Base-by-base conservation (phyloP, 495 filamentous ascomycete genomes). In the Pseudomonodictys pantanalensis region DNA sequence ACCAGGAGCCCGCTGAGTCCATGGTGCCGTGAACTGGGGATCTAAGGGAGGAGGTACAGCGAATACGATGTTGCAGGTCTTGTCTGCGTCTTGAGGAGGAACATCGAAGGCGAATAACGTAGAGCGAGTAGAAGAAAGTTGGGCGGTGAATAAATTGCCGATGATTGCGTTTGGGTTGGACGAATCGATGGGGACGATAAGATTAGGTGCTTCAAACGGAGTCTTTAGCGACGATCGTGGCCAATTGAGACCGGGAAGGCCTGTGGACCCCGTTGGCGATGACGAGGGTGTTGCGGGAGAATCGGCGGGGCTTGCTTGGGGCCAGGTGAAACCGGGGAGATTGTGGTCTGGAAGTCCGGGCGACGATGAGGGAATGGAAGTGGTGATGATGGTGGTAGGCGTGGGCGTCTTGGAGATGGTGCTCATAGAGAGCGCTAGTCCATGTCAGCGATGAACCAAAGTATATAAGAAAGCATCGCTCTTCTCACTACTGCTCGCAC, bases 61-160 rank as follows among this genome's bases (percentile, higher is more conserved):
- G 67, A 75, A 73, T 32, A 68, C 51, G 11, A 75, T 51, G 25
- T 60, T 62, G 62, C 72, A 75, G 10, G 64, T 66, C 56, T 68
- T 69, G 25, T 64, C 68, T 28, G 62, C 50, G 35, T 67, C 46
- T 3, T 48, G 48, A 11, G 55, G 9, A 0, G 68, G 68, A 24
- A 73, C 49, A 49, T 73, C 62, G 64, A 73, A 73, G 60, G 69
- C 73, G 68, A 71, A 72, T 38, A 71, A 64, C 12, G 68, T 64
- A 46, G 56, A 63, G 41, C 51, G 42, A n/a, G 38, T 61, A 5
- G 65, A 43, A 23, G 41, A 55, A 30, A 72, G 51, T 10, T 52
- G 44, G 11, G 50, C 66, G 50, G 57, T 62, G 60, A 62, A 72
- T 1, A 25, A 33, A 30, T 60, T 68, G 41, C 72, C 71, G 24